phyloP scores from a whole-genome alignment of 306 rosid species.

The Quercus agrifolia region DNA sequence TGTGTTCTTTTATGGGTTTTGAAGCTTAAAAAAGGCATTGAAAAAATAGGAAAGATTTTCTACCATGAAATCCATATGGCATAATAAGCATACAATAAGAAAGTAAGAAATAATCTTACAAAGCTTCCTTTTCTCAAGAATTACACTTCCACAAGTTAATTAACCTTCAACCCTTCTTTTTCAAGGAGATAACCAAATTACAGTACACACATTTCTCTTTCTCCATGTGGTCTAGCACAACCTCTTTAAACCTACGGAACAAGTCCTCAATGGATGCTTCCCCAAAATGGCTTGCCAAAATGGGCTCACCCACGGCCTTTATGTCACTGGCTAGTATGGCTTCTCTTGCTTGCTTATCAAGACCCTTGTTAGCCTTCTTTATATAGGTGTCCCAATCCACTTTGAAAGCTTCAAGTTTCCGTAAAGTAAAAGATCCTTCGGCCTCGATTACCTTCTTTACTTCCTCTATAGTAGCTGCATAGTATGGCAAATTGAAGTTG shows the following conservation, averaged over 20 bases:
- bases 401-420: slow-evolving; percentile 15
- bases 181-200: slow-evolving; percentile 18
- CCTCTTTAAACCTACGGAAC: slow-evolving; percentile 24
- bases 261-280: slow-evolving; percentile 33
- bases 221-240: slow-evolving; percentile 15
- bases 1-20: no score
- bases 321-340: slow-evolving; percentile 19
- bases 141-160: no score
- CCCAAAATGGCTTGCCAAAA: slow-evolving; percentile 30
- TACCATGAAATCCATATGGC: no score
- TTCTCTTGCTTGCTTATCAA: slow-evolving; percentile 16
- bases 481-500: slow-evolving; percentile 34
- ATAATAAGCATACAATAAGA: no score
- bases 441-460: slow-evolving; percentile 28
- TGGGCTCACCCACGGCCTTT: slow-evolving; percentile 41
- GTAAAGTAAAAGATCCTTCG: slow-evolving; percentile 36
- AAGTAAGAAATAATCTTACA: no score
- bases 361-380: not conserved
- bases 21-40: no score
- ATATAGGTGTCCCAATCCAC: slow-evolving; percentile 26
- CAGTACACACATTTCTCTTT: slow-evolving; percentile 4
- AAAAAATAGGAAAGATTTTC: no score
- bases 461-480: slow-evolving; percentile 32
- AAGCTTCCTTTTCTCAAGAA: no score
- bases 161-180: not conserved